phyloP scores from a whole-genome alignment of 2,329 filamentous ascomycete genomes.

The Fusarium oxysporum region DNA sequence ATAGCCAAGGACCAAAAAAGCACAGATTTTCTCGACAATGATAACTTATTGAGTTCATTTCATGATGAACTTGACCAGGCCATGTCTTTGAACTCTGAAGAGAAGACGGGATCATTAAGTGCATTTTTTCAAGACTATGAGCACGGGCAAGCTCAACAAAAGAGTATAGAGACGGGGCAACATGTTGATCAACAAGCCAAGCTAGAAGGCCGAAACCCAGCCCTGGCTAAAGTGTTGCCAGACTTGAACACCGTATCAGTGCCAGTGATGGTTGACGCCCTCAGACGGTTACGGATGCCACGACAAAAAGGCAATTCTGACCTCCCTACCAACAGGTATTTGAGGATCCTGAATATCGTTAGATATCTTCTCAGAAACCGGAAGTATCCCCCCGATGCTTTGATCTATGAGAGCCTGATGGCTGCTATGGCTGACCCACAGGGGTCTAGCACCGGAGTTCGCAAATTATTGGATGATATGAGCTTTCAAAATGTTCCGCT shows the following conservation, averaged over 20 bases:
- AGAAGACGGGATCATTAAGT: not conserved
- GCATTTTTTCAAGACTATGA: conserved; percentile 9
- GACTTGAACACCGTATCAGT: conserved; percentile 14
- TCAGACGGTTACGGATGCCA: conserved; percentile 44
- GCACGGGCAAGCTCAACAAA: not conserved
- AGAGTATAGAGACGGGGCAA: not conserved
- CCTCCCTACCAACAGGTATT: conserved; percentile 42
- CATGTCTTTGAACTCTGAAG: not conserved
- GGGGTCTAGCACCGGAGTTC: conserved; percentile 75
- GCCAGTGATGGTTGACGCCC: conserved; percentile 43
- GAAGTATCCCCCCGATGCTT: conserved; percentile 64
- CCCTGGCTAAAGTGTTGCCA: conserved; percentile 14
- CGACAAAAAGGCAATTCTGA: conserved; percentile 28
- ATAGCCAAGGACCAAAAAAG: not conserved
- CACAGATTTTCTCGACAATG: not conserved
- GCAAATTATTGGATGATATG: conserved; percentile 79
- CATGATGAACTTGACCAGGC: not conserved
- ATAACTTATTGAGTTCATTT: not conserved
- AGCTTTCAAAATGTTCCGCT: conserved; percentile 67
- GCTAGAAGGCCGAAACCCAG: not conserved
- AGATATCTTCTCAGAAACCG: conserved; percentile 69
- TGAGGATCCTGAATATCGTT: conserved; percentile 58
- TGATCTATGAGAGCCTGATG: conserved; percentile 81
- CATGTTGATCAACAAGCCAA: not conserved
- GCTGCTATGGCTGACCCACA: conserved; percentile 74